Base-by-base conservation (phyloP, 1,139 yeast species). In the Candida anutae region DNA sequence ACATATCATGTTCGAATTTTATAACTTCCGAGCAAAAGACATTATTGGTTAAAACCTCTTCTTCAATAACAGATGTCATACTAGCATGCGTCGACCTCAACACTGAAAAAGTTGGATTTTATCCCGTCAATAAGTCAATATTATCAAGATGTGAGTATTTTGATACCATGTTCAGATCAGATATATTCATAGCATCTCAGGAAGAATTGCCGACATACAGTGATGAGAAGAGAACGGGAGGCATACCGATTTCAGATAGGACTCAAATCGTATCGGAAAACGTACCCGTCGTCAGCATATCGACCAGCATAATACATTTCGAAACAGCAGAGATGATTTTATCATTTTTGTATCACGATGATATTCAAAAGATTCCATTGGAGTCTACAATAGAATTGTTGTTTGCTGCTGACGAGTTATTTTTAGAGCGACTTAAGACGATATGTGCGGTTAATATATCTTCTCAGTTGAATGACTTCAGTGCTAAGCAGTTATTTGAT, bases 91-190 rank as follows among this genome's bases (percentile, higher is more conserved):
- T 60, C 3, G 68, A 62, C 25, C 40, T 49, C 10, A 41, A 51
- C 33, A 27, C 47, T 25, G 42, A 50, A 35, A 26, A 50, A 0
- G 44, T 54, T 3, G 37, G 51, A 1, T 65, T 60, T 34, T 80
- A 73, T 40, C 85, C 90, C 0, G 75, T 67, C 5, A 83, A 82
- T 47, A 61, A 75, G 28, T 65, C 82, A 0, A 68, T 81, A 32
- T 46, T 82, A 21, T 53, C 66, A 6, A 53, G 87, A 26, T 70
- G 81, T 1, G 81, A 73, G 25, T 81, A 77, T 46, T 82, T 74
- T 45, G 72, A 66, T 32, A 66, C 77, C 4, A 71, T 80, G 79
- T 75, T 82, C 44, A 53, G 62, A 14, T 74, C 83, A 3, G 62
- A 53, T 9, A 42, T 62, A 1, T 62, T 58, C 35, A 23, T 24